Evolutionary conservation across 2,329 filamentous ascomycete species (phyloP).

Genomic region (Exserohilum rostratum): DNA sequence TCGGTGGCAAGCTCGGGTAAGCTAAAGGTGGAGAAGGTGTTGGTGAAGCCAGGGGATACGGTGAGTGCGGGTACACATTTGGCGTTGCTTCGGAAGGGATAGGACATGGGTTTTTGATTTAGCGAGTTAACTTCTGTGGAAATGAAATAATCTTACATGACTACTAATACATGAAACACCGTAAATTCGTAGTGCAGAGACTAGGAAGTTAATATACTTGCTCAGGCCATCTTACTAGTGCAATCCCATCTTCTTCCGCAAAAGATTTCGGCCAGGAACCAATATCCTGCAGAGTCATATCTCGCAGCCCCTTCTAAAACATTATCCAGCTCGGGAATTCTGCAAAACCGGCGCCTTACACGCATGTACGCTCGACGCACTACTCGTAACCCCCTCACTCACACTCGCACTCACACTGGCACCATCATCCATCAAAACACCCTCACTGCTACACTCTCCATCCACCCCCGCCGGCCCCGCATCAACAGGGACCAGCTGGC

Average conservation of each 20-base stretch:
- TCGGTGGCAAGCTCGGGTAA: conserved; percentile 16
- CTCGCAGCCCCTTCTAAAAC: too few species aligned
- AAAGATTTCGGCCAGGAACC: too few species aligned
- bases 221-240: too few species aligned
- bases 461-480: not conserved
- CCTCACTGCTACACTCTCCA: not conserved
- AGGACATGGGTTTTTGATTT: not conserved
- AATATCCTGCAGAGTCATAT: too few species aligned
- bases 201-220: too few species aligned
- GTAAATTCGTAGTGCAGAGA: too few species aligned
- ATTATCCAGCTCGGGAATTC: too few species aligned
- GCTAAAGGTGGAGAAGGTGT: conserved; percentile 49
- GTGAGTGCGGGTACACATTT: conserved; percentile 47
- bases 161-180: not conserved
- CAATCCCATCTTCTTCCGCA: too few species aligned
- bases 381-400: too few species aligned
- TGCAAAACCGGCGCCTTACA: too few species aligned
- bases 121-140: not conserved
- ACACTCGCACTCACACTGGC: not conserved
- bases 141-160: not conserved
- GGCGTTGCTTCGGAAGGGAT: conserved; percentile 27
- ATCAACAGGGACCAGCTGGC: conserved; percentile 10
- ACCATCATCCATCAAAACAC: not conserved
- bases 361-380: too few species aligned
- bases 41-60: conserved; percentile 52